A percentile compares a stretch with the other conserved stretches of the same genome.
These are phyloP conservation scores for Amaranthus tricolor DNA, from an alignment of 179 eudicot genomes.

Conservation along the genomic window DNA sequence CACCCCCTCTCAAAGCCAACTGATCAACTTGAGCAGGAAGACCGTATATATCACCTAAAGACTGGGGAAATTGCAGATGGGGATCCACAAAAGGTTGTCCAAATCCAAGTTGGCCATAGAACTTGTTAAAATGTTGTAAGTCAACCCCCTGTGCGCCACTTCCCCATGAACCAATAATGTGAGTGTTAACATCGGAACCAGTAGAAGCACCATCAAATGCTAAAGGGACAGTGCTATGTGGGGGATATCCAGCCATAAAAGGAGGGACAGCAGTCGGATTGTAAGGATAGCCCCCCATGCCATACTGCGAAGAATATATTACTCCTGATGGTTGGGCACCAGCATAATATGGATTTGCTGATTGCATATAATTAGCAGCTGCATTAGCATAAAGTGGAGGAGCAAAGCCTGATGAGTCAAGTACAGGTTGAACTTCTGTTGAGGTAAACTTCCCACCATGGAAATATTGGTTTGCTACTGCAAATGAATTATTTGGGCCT, in stretches of 20 bases:
- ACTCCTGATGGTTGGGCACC: conserved; percentile 39
- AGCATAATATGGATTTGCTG: conserved; percentile 37
- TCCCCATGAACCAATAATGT: conserved; percentile 47
- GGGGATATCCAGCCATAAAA: conserved; percentile 36
- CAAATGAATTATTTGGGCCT: conserved; percentile 26
- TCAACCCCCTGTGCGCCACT: conserved; percentile 42
- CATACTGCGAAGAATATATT: conserved; percentile 42
- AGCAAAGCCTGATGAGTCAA: conserved; percentile 37
- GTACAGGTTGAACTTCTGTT: conserved; percentile 38
- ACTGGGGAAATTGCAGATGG: conserved; percentile 42
- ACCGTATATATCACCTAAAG: conserved; percentile 38
- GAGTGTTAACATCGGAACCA: conserved; percentile 37
- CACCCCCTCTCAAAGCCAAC: conserved; percentile 31
- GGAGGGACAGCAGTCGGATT: conserved; percentile 36
- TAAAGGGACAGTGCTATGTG: conserved; percentile 34
- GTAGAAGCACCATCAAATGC: conserved; percentile 45
- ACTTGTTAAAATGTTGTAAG: conserved; percentile 42
- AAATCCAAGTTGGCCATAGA: conserved; percentile 51
- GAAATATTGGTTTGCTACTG: conserved; percentile 27
- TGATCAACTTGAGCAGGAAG: conserved; percentile 44
- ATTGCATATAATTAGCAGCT: conserved; percentile 37
- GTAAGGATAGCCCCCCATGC: conserved; percentile 38
- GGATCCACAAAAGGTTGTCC: conserved; percentile 43
- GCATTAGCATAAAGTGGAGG: conserved; percentile 40
- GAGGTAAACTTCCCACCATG: conserved; percentile 35